Base-by-base conservation (phyloP, 73 alveolate genomes). In the Tetrahymena borealis region DNA sequence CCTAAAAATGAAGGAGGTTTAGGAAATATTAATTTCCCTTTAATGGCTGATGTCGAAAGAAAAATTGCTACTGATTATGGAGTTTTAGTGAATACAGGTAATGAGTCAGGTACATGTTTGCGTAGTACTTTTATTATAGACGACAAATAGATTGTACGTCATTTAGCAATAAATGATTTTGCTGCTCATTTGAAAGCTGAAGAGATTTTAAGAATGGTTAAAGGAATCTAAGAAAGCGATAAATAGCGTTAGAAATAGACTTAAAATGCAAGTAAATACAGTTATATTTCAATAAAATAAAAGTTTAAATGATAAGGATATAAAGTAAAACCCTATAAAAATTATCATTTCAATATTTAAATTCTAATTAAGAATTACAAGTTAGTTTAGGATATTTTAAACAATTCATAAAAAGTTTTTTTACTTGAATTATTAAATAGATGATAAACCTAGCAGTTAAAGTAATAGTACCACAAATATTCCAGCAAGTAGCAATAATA, bases 81-180 rank as follows among this genome's bases (percentile, higher is more conserved):
- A 35, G 96, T 97, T 90, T 92, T 96, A 43, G 98, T 60, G 60
- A 95, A 97, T 90, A 94, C 91, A n/a, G 85, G 85, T 24, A 60
- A 94, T 38, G 98, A 94, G 90, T 98, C 94, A 91, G 99, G 98
- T 32, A 95, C 96, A 20, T 94, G 98, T 78, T 95, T 97, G n/a
- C 96, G 99, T 97, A 99, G 99, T 28, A 98, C 99, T 40, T 98
- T 97, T 97, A 97, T 98, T 40, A 98, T 98, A 97, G 99, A 98
- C 90, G 96, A 95, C 36, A 95, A 97, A 78, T 99, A 99, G 35
- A 95, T 96, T 38, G 91, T 98, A 78, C 97, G 99, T 96, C 99
- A 98, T 96, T 94, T 94, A 39, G 91, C 98, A 43, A 94, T 98
- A 90, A 98, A 98, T 94, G 99, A 98, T 94, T 94, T 97, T 40